Evolutionary conservation across 768 basidiomycete genomes (phyloP), one percentile per base, ranked within the genome.

Genomic region (Calvatia gigantea): DNA sequence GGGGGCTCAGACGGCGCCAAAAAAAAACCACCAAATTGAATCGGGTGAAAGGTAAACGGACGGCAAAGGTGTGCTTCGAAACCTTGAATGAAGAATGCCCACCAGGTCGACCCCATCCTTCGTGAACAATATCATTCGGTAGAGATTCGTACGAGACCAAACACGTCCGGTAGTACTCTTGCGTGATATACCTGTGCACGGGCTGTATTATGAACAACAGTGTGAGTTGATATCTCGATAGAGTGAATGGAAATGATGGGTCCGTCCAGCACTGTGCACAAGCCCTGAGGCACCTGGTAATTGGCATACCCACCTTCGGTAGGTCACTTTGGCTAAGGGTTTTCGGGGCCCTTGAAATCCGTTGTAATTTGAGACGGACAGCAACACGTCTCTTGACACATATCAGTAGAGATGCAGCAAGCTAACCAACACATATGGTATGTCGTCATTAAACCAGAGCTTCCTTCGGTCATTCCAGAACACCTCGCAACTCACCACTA

Each of bases 31-130:
- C n/a, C n/a, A n/a, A n/a, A n/a, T n/a, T n/a, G n/a, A n/a, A n/a
- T n/a, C 25, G 38, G 39, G 27, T 31, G 45, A 15, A 56, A 52
- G 33, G 19, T n/a, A 21, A 46, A 45, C 15, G 17, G 31, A 45
- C 12, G 28, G 17, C 25, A 29, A 17, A 17, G 28, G 15, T n/a
- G 45, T 44, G 32, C 35, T 49, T 39, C 28, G 44, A 51, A 39
- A 25, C 32, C 45, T 23, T 21, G n/a, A 31, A 32, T 12, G 41
- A 35, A 46, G 31, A 51, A 39, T 55, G 64, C 75, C 37, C 62
- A 85, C 86, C 85, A 58, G 84, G 88, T 60, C 75, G 71, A 21
- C 90, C 89, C 89, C 89, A 91, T 11, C 90, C 90, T 39, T 83
- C 80, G 61, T 87, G 88, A 62, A 74, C 69, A 3, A 78, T 80